These are phyloP conservation scores for Cryphonectria nitschkei DNA, from an alignment of 2,329 filamentous ascomycete species.

Conservation along the genomic window DNA sequence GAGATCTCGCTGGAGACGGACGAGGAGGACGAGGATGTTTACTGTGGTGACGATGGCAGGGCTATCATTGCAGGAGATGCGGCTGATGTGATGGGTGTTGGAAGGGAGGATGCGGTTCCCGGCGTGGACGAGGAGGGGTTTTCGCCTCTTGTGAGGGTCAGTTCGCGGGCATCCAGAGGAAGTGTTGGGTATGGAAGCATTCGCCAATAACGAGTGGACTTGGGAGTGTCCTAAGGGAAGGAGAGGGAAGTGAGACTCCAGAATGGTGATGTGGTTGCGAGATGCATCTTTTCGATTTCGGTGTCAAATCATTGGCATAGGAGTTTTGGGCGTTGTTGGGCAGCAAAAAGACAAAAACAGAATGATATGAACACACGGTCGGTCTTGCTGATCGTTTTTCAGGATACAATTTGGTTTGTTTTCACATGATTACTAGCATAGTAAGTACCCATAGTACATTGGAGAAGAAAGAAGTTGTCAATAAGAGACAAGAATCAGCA, in stretches of 20 bases:
- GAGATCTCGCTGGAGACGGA: conserved; percentile 38
- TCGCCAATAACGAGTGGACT: conserved; percentile 15
- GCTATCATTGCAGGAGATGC: conserved; percentile 23
- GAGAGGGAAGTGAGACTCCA: neutral
- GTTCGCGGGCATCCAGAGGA: conserved; percentile 14
- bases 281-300: neutral
- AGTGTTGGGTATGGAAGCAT: conserved; percentile 18
- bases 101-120: neutral
- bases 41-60: conserved; percentile 31
- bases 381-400: neutral
- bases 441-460: too few species aligned
- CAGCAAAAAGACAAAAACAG: neutral
- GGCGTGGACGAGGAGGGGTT: conserved; percentile 19
- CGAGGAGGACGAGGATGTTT: conserved; percentile 35
- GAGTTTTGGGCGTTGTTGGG: neutral
- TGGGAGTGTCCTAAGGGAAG: neutral
- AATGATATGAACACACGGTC: neutral
- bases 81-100: conserved; percentile 11
- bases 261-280: neutral
- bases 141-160: conserved; percentile 20
- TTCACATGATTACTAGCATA: neutral
- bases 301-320: neutral
- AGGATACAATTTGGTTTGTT: too few species aligned
- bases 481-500: too few species aligned
- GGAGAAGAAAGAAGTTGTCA: too few species aligned